Conservation (phyloP, 768 basidiomycete genomes). For the Tremella yokohamensis region DNA sequence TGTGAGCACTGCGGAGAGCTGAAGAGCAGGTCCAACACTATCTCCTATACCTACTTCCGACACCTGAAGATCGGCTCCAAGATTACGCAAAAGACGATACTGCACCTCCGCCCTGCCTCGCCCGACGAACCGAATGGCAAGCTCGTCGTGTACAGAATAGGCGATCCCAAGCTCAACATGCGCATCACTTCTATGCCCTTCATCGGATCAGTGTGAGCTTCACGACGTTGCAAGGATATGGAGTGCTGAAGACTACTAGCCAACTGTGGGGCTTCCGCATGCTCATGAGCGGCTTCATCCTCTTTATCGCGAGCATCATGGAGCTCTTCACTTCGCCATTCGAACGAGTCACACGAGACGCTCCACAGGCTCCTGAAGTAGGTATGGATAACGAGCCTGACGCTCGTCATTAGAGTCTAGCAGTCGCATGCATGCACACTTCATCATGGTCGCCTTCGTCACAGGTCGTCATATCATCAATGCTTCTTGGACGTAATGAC, state of each 20-base stretch:
- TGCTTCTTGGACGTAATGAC: constrained; percentile 4
- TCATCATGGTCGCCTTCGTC: too few species aligned
- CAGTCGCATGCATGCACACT: too few species aligned
- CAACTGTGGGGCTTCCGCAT: constrained; percentile 1
- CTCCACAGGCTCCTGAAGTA: too few species aligned
- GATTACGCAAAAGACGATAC: constrained; percentile 8
- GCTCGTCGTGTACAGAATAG: neutral
- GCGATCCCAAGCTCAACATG: constrained; percentile 4
- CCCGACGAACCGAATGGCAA: neutral
- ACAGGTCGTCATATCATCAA: too few species aligned
- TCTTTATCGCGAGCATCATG: constrained; percentile 1
- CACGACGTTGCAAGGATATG: neutral
- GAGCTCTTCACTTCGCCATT: neutral
- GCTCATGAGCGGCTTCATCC: constrained; percentile 1
- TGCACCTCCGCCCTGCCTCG: constrained; percentile 1
- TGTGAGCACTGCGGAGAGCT: constrained; percentile 4
- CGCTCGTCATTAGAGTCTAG: too few species aligned
- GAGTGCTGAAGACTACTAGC: neutral
- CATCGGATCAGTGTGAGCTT: neutral
- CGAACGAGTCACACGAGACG: too few species aligned
- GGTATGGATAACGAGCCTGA: too few species aligned
- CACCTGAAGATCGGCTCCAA: constrained; percentile 10
- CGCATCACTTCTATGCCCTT: neutral
- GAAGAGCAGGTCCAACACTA: constrained; percentile 1
- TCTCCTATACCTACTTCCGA: constrained; percentile 13